phyloP scores from a whole-genome alignment of 179 eudicot species.

The Beta macrorhiza region DNA sequence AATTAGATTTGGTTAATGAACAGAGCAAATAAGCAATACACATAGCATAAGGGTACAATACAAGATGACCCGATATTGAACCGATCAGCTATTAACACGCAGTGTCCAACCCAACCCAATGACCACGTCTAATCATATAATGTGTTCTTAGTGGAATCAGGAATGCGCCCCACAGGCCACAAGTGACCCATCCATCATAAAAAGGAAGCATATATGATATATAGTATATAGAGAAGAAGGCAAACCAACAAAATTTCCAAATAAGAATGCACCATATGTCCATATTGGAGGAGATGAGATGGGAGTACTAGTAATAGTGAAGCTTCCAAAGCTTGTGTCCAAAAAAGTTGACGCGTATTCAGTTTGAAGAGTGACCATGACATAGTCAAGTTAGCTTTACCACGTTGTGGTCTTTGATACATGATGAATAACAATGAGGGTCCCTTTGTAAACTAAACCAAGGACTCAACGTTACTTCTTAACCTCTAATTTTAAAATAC shows the following conservation, averaged over 20 bases:
- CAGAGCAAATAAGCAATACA: no score
- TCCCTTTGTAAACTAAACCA: background rate
- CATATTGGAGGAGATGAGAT: no score
- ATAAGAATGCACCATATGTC: background rate
- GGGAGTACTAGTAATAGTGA: background rate
- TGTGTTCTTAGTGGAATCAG: no score
- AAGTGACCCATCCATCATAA: background rate
- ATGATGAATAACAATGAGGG: background rate
- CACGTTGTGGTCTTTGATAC: background rate
- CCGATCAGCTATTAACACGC: no score
- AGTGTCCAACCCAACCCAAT: no score
- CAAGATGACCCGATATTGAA: no score
- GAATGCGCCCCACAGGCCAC: no score
- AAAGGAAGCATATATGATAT: background rate
- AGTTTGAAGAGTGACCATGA: background rate
- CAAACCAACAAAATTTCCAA: background rate
- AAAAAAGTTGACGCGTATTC: constrained; percentile 17
- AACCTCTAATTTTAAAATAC: background rate
- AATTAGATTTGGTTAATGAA: no score
- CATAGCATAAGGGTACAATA: no score
- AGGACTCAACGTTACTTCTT: background rate
- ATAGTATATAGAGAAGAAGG: background rate
- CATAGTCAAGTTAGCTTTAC: background rate
- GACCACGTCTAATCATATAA: no score
- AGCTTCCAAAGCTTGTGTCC: constrained; percentile 16